Evolutionary conservation across 2,329 filamentous ascomycete species (phyloP), one percentile per base, ranked within the genome.

Genomic region (Boeremia lycopersici): DNA sequence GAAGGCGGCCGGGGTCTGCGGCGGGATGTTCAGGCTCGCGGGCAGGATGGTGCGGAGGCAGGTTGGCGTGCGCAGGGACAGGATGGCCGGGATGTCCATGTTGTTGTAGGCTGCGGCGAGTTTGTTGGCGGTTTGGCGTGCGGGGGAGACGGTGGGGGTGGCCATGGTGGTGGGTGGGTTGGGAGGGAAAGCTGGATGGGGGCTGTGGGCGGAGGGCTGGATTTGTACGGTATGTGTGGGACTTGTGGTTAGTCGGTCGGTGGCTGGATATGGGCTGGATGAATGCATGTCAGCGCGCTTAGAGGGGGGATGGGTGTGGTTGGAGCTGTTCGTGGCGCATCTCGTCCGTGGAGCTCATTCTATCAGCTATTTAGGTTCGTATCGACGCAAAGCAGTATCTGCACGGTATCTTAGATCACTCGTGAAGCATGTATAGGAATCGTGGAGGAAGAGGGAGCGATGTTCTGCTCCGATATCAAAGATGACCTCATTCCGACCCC

Each of bases 71-170:
- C 71, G 68, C 17, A 63, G 48, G 34, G 65, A 57, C 39, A 73
- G 60, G 43, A 74, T 72, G 25, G 60, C 47, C 31, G 58, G 48
- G 44, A 65, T 60, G 57, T 73, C 67, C 60, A 69, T 67, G 10
- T 51, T 42, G 59, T 73, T 73, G 60, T 73, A 73, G 33, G 72
- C 68, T n/a, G 49, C 53, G 41, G 72, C 61, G 17, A 74, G 45
- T 9, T 60, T 54, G 43, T 70, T 57, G 23, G 69, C 67, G 2
- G 71, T 73, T 50, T 56, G 59, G 38, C 70, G 65, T 60, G 70
- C 64, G 29, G 47, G 49, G 10, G 70, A 60, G 0, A 58, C 47
- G 53, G 61, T 64, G 31, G 12, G 33, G 28, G 6, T 35, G 33
- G 33, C 3, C 56, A 62, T 64, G 31, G 12, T 39, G 28, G 6